Evolutionary conservation across 73 alveolate genomes (phyloP), one percentile per base, ranked within the genome.

Genomic region (Paramecium primaurelia): DNA sequence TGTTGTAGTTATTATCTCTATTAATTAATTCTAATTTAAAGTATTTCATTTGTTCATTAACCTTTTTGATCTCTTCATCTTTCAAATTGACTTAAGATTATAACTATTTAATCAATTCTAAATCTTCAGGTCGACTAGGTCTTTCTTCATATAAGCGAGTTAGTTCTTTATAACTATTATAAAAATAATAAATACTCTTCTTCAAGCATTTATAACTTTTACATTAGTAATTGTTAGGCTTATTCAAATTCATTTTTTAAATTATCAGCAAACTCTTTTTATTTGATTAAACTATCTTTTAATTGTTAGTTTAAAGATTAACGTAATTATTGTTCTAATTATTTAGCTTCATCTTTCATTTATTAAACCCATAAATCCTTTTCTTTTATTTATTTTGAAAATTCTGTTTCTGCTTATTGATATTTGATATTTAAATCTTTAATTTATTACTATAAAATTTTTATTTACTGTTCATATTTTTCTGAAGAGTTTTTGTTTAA

Each of bases 1-100:
- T 96, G 94, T 97, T 97, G 93, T 94, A 97, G 93, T 92, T 97
- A 77, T 97, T 97, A 93, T 97, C 99, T 77, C 99, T 95, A 89
- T 97, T 97, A 14, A 97, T 95, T 32, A 97, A 96, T 85, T 97
- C 99, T 34, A 97, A 93, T 95, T 97, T 97, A 93, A 97, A 97
- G 97, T 97, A 97, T 85, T 97, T 97, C 99, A 97, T 97, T 68
- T 97, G 97, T 73, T 97, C 99, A 77, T 95, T 94, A 3, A 97
- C 96, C 91, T 95, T 97, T 73, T 83, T 96, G n/a, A 96, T 64
- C n/a, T 89, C 93, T 85, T 93, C 92, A 45, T 95, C 98, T 92
- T 93, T 94, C 45, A 75, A 86, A 18, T 54, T 44, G 45, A 95
- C 92, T 92, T 95, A 95, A 51, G 80, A 89, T 71, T 95, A 88